These are phyloP conservation scores for Penicillium sp. DNA, from an alignment of 2,329 filamentous ascomycete species.

Conservation along the genomic window DNA sequence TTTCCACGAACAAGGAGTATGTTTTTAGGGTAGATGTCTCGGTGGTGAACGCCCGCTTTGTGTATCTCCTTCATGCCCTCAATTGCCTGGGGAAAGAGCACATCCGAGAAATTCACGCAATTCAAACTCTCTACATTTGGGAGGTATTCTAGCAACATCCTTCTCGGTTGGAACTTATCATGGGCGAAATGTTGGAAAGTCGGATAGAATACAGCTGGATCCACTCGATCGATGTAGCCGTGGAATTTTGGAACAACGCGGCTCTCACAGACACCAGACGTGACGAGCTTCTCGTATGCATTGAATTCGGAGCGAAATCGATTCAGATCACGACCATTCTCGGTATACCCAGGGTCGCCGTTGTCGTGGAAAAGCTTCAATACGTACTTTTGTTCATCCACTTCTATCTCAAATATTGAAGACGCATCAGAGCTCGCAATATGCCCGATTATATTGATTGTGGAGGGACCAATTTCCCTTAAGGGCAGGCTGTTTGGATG, in stretches of 20 bases:
- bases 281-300: constrained; percentile 21
- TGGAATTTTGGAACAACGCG: constrained; percentile 24
- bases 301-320: constrained; percentile 25
- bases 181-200: constrained; percentile 17
- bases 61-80: constrained; percentile 23
- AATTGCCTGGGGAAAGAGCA: constrained; percentile 14
- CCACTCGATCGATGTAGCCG: constrained; percentile 22
- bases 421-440: constrained; percentile 11
- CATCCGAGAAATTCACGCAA: constrained; percentile 22
- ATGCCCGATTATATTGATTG: constrained; percentile 7
- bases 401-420: constrained; percentile 17
- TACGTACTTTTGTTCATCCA: constrained; percentile 14
- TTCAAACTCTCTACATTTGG: constrained; percentile 16
- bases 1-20: constrained; percentile 18
- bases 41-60: constrained; percentile 17
- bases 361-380: constrained; percentile 26
- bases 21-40: constrained; percentile 21
- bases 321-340: constrained; percentile 26
- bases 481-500: neutral
- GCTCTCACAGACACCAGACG: constrained; percentile 16
- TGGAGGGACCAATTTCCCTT: constrained; percentile 1
- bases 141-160: constrained; percentile 21
- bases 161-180: constrained; percentile 15
- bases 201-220: constrained; percentile 18
- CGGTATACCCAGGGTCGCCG: constrained; percentile 24